Conservation (phyloP, 1,139 yeast species). For the Saccharomyces uvarum region DNA sequence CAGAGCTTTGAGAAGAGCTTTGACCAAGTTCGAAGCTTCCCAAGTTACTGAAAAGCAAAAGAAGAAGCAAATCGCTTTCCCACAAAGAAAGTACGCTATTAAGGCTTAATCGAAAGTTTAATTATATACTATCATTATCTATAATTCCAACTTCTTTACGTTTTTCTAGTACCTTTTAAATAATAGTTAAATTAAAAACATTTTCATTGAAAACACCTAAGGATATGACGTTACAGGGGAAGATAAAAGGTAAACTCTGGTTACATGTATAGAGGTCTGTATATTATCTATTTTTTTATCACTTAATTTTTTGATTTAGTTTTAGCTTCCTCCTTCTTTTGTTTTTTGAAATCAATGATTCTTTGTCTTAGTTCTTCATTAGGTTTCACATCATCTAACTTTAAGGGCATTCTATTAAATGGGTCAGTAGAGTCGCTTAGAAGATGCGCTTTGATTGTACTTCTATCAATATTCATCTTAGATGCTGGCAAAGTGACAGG, state of each 20-base stretch:
- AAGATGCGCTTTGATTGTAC: constrained; percentile 88
- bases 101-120: constrained; percentile 63
- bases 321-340: constrained; percentile 29
- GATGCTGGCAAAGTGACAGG: constrained; percentile 90
- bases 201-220: not conserved
- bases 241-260: not conserved
- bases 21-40: constrained; percentile 79
- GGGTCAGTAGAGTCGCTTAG: constrained; percentile 96
- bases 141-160: not conserved
- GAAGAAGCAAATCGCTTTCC: constrained; percentile 92
- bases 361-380: constrained; percentile 56
- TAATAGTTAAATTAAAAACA: not conserved
- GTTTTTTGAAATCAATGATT: constrained; percentile 51
- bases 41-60: constrained; percentile 80
- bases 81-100: constrained; percentile 97
- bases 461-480: constrained; percentile 72
- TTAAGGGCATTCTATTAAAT: constrained; percentile 86
- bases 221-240: not conserved
- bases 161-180: not conserved
- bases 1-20: constrained; percentile 98
- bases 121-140: not conserved
- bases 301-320: not conserved
- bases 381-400: constrained; percentile 78
- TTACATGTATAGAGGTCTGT: not conserved
- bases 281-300: not conserved